Evolutionary conservation across 225 moss, liverwort and hornwort species (phyloP), one percentile per base, ranked within the genome.

Genomic region (Climacium dendroides): DNA sequence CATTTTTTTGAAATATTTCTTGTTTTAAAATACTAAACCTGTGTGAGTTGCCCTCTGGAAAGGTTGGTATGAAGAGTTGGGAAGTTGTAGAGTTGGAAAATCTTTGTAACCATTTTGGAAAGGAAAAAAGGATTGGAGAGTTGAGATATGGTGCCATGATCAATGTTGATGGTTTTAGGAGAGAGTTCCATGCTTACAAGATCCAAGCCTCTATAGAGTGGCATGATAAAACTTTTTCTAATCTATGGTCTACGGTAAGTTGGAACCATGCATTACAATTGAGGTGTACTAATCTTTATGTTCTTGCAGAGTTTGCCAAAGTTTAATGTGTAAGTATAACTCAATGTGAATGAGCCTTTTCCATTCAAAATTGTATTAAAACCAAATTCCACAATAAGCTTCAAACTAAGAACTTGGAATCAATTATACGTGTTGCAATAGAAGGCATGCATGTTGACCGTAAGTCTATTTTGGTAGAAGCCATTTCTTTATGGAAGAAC

Each of bases 381-480:
- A 69, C 39, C 4, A 69, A 69, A 39, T 39, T 39, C 4, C 0
- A 4, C 24, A 69, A 39, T 69, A 69, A 69, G 7, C 13, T 69
- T 43, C 9, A 45, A 43, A 71, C 3, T 15, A 43, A 16, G 9
- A 71, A 43, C 2, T 43, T 71, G 1, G 16, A 43, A 43, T 16
- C 45, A 72, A 16, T 45, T 10, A 43, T 28, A 28, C 5, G 9
- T 26, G 5, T 43, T 71, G 71, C 43, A 71, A 71, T 71, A 5
- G 71, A 72, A 28, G 45, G 45, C 72, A 72, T 72, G 45, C 0
- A 0, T 45, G 45, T 0, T 1, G 9, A 71, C 10, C 1, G 0
- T 45, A 28, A 45, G 28, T 45, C 6, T 19, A 39, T 69, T 39
- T 37, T 67, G 2, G 1, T 67, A 37, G 37, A 37, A n/a, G 7